Evolutionary conservation across 1,139 yeast species (phyloP).

Genomic region (Geotrichum aggregatum): DNA sequence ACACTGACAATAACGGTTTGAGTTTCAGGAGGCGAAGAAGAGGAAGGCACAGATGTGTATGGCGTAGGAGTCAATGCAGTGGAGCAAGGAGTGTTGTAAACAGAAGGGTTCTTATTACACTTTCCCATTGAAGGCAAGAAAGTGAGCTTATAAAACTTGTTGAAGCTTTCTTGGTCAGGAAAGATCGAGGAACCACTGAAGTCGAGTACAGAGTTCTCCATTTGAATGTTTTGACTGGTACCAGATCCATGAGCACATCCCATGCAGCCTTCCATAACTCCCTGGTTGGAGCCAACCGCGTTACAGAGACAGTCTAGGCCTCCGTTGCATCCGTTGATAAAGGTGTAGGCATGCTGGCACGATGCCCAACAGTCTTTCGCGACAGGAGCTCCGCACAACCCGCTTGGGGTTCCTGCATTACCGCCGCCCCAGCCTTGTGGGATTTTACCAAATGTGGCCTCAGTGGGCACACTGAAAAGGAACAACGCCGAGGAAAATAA

Average conservation of each 20-base stretch:
- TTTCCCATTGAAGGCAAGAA: slow-evolving; percentile 13
- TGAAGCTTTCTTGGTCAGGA: slow-evolving; percentile 10
- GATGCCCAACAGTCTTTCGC: slow-evolving; percentile 19
- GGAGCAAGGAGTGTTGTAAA: slow-evolving; percentile 1
- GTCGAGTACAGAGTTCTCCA: slow-evolving; percentile 10
- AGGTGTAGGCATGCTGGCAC: slow-evolving; percentile 20
- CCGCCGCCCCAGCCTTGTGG: slow-evolving; percentile 11
- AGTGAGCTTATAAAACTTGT: slow-evolving; percentile 17
- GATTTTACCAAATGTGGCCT: slow-evolving; percentile 17
- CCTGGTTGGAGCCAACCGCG: slow-evolving; percentile 2
- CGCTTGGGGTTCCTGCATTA: slow-evolving; percentile 5
- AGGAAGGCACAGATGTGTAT: too few relatives aligned
- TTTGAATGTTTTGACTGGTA: slow-evolving; percentile 8
- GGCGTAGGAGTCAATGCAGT: not conserved
- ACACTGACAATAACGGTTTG: slow-evolving; percentile 16
- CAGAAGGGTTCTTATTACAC: slow-evolving; percentile 11
- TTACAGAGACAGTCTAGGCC: slow-evolving; percentile 18
- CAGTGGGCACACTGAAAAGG: slow-evolving; percentile 9
- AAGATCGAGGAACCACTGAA: slow-evolving; percentile 15
- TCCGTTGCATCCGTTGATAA: slow-evolving; percentile 13
- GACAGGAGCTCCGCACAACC: slow-evolving; percentile 19
- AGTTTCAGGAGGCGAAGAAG: slow-evolving; percentile 6
- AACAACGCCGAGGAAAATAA: slow-evolving; percentile 9
- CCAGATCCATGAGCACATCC: slow-evolving; percentile 20
- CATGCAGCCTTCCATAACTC: slow-evolving; percentile 15